Evolutionary conservation across 441 rosid species (phyloP).

Genomic region (Gossypium aridum): DNA sequence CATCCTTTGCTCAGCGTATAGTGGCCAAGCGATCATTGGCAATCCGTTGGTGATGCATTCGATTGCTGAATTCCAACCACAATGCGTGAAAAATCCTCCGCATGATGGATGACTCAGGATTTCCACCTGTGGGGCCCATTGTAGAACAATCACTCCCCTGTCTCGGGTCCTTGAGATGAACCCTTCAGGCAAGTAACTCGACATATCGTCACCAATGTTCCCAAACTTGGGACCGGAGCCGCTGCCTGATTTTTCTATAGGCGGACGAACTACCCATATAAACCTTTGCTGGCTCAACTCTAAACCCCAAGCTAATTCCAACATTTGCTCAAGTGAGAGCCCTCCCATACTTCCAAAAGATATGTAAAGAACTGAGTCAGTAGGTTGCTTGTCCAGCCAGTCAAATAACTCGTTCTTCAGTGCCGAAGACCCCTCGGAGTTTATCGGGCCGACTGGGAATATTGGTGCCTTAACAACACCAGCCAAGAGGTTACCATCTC

Average conservation of each 20-base stretch:
- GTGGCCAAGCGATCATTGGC: neutral
- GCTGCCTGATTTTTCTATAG: neutral
- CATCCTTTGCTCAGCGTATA: no score
- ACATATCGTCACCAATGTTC: neutral
- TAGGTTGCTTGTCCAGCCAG: slow-evolving; percentile 25
- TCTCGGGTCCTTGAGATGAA: neutral
- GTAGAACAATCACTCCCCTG: neutral
- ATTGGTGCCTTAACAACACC: slow-evolving; percentile 22
- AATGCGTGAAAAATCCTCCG: slow-evolving; percentile 1
- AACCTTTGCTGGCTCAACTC: slow-evolving; percentile 35
- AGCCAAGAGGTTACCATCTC: slow-evolving; percentile 6
- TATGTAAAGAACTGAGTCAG: slow-evolving; percentile 19
- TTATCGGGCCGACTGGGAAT: slow-evolving; percentile 36
- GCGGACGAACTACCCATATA: slow-evolving; percentile 40
- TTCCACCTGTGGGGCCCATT: slow-evolving; percentile 10
- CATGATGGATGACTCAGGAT: slow-evolving; percentile 7
- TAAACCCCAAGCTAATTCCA: slow-evolving; percentile 40
- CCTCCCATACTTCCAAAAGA: slow-evolving; percentile 31
- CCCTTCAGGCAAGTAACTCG: slow-evolving; percentile 1
- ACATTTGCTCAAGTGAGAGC: slow-evolving; percentile 19
- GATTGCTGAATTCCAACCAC: slow-evolving; percentile 7
- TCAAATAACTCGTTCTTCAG: neutral
- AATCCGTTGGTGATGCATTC: neutral
- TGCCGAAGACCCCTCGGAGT: neutral
- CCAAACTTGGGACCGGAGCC: neutral